These are phyloP conservation scores for Trichocomaceae sp. DNA, from an alignment of 2,329 filamentous ascomycete species.

Conservation along the genomic window DNA sequence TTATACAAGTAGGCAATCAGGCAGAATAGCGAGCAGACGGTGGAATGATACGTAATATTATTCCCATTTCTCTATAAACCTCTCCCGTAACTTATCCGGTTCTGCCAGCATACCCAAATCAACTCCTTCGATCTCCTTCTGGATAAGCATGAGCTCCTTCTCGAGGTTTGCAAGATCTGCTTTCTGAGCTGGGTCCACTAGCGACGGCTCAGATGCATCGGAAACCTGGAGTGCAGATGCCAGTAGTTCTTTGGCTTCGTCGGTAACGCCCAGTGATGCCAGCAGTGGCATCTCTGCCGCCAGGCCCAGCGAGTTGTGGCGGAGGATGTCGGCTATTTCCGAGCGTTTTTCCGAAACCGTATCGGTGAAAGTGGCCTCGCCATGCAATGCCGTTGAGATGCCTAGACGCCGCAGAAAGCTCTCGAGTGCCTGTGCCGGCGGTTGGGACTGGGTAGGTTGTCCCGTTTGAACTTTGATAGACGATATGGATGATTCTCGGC, in stretches of 20 bases:
- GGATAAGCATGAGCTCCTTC: slow-evolving; percentile 23
- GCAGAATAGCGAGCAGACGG: too few relatives aligned
- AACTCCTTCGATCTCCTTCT: slow-evolving; percentile 29
- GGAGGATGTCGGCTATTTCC: slow-evolving; percentile 22
- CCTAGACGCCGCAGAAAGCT: slow-evolving; percentile 30
- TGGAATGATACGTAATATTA: too few relatives aligned
- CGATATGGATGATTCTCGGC: slow-evolving; percentile 13
- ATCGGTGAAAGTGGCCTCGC: slow-evolving; percentile 14
- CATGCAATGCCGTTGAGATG: slow-evolving; percentile 17
- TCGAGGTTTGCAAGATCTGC: slow-evolving; percentile 26
- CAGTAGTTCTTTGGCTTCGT: slow-evolving; percentile 29
- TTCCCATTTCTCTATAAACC: slow-evolving; percentile 5
- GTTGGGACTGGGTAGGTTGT: slow-evolving; percentile 9
- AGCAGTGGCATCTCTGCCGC: slow-evolving; percentile 27
- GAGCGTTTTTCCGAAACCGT: slow-evolving; percentile 26
- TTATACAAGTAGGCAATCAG: too few relatives aligned
- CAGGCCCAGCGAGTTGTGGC: slow-evolving; percentile 21
- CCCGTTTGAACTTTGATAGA: slow-evolving; percentile 13
- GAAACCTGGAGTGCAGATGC: slow-evolving; percentile 22
- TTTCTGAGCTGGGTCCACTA: slow-evolving; percentile 24
- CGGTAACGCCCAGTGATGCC: slow-evolving; percentile 24
- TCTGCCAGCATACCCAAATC: slow-evolving; percentile 27
- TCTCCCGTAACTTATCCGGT: neutral
- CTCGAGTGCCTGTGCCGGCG: slow-evolving; percentile 23
- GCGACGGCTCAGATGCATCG: slow-evolving; percentile 22